A percentile compares a stretch with the other conserved stretches of the same genome.
Evolutionary conservation across 2,329 filamentous ascomycete genomes (phyloP).

Genomic region (Dothiorella sarmentorum): DNA sequence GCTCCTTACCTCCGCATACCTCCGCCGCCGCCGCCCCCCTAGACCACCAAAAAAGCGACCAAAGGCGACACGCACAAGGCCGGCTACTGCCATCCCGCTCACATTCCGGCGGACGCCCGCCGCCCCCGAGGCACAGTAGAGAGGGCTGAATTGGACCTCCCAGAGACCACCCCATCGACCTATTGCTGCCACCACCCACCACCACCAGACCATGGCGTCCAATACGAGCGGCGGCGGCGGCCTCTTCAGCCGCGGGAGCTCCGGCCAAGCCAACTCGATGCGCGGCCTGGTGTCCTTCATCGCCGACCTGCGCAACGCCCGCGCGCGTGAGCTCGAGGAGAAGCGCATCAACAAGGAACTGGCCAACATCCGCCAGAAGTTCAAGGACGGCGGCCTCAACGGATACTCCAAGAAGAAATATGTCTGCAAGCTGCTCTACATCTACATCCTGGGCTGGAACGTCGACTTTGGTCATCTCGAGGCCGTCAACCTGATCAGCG

Average conservation of each 20-base stretch:
- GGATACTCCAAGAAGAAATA: conserved; percentile 99
- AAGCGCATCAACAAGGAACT: conserved; percentile 99
- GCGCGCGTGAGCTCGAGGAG: conserved; percentile 93
- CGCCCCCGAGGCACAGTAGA: conserved; percentile 16
- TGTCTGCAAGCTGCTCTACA: conserved; percentile 98
- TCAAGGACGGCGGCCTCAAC: conserved; percentile 89
- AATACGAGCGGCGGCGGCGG: conserved; percentile 34
- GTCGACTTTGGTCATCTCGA: conserved; percentile 98
- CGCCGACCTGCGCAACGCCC: conserved; percentile 89
- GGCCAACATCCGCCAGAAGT: conserved; percentile 97
- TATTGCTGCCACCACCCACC: background rate
- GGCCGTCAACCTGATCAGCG: conserved; percentile 95
- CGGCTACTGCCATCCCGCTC: background rate
- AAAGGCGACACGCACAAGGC: background rate
- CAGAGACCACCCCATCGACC: background rate
- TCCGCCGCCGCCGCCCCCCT: conserved; percentile 22
- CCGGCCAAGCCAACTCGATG: conserved; percentile 42
- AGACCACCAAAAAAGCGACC: background rate
- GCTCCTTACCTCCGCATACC: conserved; percentile 22
- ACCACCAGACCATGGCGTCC: conserved; percentile 34
- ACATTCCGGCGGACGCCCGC: conserved; percentile 9
- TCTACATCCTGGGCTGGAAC: conserved; percentile 98
- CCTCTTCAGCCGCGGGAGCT: conserved; percentile 41
- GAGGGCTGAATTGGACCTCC: background rate
- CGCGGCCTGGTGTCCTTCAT: conserved; percentile 86